Evolutionary conservation across 768 basidiomycete genomes (phyloP).

Genomic region (Steccherinum ochraceum): DNA sequence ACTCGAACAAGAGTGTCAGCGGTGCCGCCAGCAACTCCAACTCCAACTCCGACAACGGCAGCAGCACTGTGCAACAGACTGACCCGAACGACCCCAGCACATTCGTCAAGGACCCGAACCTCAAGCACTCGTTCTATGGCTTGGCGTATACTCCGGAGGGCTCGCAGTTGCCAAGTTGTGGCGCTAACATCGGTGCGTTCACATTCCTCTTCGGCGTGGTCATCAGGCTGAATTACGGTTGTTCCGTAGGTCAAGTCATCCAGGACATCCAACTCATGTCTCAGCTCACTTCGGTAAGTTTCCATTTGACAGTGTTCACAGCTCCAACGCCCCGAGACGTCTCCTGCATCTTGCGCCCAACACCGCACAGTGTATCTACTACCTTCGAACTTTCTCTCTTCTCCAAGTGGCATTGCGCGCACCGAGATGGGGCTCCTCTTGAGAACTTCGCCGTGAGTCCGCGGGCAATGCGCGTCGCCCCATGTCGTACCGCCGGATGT

Average conservation of each 20-base stretch:
- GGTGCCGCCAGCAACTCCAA: slow-evolving; percentile 19
- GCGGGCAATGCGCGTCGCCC: too few species aligned
- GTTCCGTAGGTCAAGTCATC: slow-evolving; percentile 46
- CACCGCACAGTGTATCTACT: too few species aligned
- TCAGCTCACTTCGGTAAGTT: slow-evolving; percentile 61
- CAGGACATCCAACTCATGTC: slow-evolving; percentile 75
- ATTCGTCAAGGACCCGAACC: slow-evolving; percentile 61
- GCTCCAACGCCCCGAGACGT: neutral
- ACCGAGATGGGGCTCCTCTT: too few species aligned
- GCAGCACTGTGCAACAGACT: slow-evolving; percentile 27
- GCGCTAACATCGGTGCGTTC: slow-evolving; percentile 38
- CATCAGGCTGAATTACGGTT: neutral
- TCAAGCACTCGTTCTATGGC: slow-evolving; percentile 78
- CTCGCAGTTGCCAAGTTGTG: slow-evolving; percentile 67
- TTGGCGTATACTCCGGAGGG: slow-evolving; percentile 81
- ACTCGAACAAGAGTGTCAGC: slow-evolving; percentile 20
- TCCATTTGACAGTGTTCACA: too few species aligned
- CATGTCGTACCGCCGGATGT: too few species aligned
- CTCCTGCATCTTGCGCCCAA: neutral
- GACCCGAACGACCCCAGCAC: slow-evolving; percentile 68
- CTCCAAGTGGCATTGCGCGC: too few species aligned
- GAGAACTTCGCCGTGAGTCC: too few species aligned
- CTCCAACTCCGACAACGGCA: slow-evolving; percentile 21
- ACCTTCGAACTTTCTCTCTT: too few species aligned
- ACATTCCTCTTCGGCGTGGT: slow-evolving; percentile 6